Conservation (phyloP, 768 basidiomycete genomes). For the Rhizopogon roseolus region DNA sequence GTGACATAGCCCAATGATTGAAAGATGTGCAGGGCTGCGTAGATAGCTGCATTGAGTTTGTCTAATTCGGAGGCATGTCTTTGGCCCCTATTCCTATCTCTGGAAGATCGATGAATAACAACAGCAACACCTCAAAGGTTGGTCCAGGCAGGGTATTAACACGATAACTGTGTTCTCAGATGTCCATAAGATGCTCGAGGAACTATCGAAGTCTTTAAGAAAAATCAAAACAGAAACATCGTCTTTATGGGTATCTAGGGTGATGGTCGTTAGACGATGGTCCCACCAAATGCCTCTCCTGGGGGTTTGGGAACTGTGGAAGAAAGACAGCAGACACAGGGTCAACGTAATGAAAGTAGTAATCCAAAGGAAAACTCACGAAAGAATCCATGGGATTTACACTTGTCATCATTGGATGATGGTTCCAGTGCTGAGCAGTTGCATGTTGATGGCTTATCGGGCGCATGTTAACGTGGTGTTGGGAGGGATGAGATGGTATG, state of each 20-base stretch:
- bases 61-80: constrained; percentile 26
- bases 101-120: constrained; percentile 37
- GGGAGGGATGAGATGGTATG: constrained; percentile 21
- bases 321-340: constrained; percentile 9
- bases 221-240: constrained; percentile 23
- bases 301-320: constrained; percentile 33
- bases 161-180: constrained; percentile 39
- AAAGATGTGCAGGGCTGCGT: constrained; percentile 19
- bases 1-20: constrained; percentile 25
- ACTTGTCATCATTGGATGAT: constrained; percentile 38
- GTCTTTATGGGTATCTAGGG: constrained; percentile 47
- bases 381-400: constrained; percentile 58
- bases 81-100: constrained; percentile 9
- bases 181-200: constrained; percentile 42
- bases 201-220: constrained; percentile 38
- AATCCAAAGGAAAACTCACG: constrained; percentile 37
- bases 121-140: constrained; percentile 37
- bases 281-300: constrained; percentile 47
- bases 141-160: constrained; percentile 39
- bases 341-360: constrained; percentile 5
- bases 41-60: constrained; percentile 15
- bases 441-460: constrained; percentile 43
- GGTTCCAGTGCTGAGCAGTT: constrained; percentile 47
- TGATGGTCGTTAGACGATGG: constrained; percentile 43
- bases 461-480: constrained; percentile 40